Percentiles rank a stretch among this genome's conserved stretches.
Evolutionary conservation across 2,329 filamentous ascomycete species (phyloP).

Genomic region (Alternaria brassicicola): DNA sequence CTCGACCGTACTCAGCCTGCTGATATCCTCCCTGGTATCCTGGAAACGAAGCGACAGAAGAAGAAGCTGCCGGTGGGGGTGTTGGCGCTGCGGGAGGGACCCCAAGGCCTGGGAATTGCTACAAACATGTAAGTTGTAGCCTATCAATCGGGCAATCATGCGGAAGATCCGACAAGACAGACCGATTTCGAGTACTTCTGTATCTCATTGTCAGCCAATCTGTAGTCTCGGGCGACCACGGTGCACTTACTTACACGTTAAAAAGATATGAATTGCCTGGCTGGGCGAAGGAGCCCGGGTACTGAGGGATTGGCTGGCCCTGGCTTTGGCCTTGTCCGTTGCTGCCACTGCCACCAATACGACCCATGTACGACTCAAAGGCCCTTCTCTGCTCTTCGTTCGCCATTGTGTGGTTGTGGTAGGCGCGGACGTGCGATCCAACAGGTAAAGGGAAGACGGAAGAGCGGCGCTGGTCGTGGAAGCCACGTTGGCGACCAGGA

Average conservation of each 20-base stretch:
- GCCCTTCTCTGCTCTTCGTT: constrained; percentile 40
- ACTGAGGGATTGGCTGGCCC: constrained; percentile 26
- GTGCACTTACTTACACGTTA: constrained; percentile 36
- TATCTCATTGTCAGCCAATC: constrained; percentile 11
- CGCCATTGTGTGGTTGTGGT: constrained; percentile 26
- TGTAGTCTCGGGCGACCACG: not conserved
- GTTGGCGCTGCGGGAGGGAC: constrained; percentile 35
- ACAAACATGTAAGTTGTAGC: constrained; percentile 12
- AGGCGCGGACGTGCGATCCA: constrained; percentile 20
- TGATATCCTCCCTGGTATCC: constrained; percentile 19
- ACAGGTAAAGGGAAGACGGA: constrained; percentile 17
- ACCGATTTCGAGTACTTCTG: constrained; percentile 14
- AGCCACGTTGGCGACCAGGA: constrained; percentile 2
- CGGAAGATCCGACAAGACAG: not conserved
- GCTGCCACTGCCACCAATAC: constrained; percentile 7
- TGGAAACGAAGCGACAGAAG: constrained; percentile 27
- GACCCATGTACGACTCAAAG: constrained; percentile 41
- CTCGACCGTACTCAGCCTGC: constrained; percentile 17
- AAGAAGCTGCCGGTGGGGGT: constrained; percentile 31
- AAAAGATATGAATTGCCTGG: constrained; percentile 31
- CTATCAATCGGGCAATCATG: not conserved
- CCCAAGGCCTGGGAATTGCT: constrained; percentile 31
- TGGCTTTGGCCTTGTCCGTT: constrained; percentile 9
- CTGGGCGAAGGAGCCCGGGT: constrained; percentile 23
- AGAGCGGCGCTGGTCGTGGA: constrained; percentile 1